Conservation (phyloP, 768 basidiomycete genomes). For the Pisolithus albus region DNA sequence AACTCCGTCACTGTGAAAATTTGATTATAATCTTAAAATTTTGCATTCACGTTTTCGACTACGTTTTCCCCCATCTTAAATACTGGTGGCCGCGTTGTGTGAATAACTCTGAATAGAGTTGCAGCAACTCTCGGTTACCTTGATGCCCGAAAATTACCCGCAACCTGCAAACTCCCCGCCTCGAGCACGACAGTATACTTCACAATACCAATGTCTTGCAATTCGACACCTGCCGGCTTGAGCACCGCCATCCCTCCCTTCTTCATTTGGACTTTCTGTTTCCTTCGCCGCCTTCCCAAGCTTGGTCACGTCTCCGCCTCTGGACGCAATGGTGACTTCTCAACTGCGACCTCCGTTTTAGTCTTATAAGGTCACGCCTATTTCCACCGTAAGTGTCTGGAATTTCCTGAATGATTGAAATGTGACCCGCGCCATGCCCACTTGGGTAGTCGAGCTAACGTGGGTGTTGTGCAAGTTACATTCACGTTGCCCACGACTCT, state of each 20-base stretch:
- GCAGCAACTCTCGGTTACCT: no score
- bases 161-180: no score
- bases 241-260: conserved; percentile 2
- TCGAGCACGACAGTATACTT: no score
- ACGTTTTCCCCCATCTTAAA: no score
- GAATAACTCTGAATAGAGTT: no score
- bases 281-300: conserved; percentile 53
- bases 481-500: conserved; percentile 5
- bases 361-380: conserved; percentile 33
- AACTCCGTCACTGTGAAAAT: no score
- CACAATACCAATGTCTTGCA: no score
- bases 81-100: no score
- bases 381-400: conserved; percentile 58
- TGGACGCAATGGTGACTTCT: conserved; percentile 54
- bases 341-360: conserved; percentile 51
- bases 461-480: conserved; percentile 34
- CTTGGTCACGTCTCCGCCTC: conserved; percentile 45
- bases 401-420: conserved; percentile 73
- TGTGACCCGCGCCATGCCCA: conserved; percentile 61
- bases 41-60: no score
- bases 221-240: no score
- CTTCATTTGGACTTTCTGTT: conserved; percentile 2
- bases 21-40: no score
- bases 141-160: not conserved
- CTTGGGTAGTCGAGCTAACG: conserved; percentile 14